A percentile compares a stretch with the other conserved stretches of the same genome.
These are phyloP conservation scores for Metarhizium album DNA, from an alignment of 2,329 filamentous ascomycete genomes.

Conservation along the genomic window DNA sequence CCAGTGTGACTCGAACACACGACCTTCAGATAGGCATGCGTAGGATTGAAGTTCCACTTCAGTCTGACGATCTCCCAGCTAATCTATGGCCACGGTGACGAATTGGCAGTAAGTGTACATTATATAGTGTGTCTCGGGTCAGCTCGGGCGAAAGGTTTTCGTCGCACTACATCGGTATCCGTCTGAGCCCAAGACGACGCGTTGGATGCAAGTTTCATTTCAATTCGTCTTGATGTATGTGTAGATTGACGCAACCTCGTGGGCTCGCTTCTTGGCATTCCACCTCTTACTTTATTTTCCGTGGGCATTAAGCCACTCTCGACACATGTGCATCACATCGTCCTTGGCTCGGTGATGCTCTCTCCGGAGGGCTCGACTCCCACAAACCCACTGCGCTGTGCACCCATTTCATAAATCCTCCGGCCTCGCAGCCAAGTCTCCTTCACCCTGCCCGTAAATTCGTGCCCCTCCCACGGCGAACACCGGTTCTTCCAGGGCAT, in stretches of 20 bases:
- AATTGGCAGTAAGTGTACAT: too few relatives aligned
- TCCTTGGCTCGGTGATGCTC: conserved; percentile 50
- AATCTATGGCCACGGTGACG: conserved; percentile 16
- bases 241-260: neutral
- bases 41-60: conserved; percentile 17
- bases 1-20: conserved; percentile 21
- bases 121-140: too few relatives aligned
- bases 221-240: neutral
- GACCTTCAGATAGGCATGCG: conserved; percentile 19
- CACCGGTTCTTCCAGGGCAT: conserved; percentile 95
- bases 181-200: too few relatives aligned
- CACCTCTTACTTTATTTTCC: too few relatives aligned
- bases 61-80: conserved; percentile 20
- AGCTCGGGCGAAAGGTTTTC: too few relatives aligned
- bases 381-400: conserved; percentile 38
- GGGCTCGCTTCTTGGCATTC: too few relatives aligned
- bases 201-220: too few relatives aligned
- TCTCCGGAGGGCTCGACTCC: conserved; percentile 35
- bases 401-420: conserved; percentile 62
- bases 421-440: conserved; percentile 79
- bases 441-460: conserved; percentile 63
- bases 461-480: conserved; percentile 78
- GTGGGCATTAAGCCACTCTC: too few relatives aligned
- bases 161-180: too few relatives aligned
- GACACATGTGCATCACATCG: conserved; percentile 8